phyloP scores from a whole-genome alignment of 2,329 filamentous ascomycete species.

The Diaporthe sp. region DNA sequence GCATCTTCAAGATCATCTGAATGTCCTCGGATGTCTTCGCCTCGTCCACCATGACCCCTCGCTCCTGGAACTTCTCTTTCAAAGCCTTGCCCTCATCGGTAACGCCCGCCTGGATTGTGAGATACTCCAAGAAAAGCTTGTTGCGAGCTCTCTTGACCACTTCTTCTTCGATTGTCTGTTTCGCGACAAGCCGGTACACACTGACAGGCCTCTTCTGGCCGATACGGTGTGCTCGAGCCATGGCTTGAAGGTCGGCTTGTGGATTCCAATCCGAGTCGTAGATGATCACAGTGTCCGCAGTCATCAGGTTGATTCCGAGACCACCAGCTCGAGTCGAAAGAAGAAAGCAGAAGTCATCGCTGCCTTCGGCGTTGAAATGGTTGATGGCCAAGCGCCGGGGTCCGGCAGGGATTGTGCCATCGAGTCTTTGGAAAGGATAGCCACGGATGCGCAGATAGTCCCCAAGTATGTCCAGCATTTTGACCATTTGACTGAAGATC shows the following conservation, averaged over 20 bases:
- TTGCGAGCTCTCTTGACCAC: constrained; percentile 96
- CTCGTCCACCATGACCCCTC: constrained; percentile 79
- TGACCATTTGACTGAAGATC: constrained; percentile 99
- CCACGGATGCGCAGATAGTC: constrained; percentile 94
- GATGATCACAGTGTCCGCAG: constrained; percentile 95
- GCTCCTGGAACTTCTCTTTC: constrained; percentile 81
- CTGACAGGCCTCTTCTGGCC: constrained; percentile 96
- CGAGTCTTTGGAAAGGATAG: constrained; percentile 95
- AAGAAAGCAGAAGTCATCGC: constrained; percentile 95
- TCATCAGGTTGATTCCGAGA: constrained; percentile 99
- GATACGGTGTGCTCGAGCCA: constrained; percentile 98
- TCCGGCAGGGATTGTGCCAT: constrained; percentile 92
- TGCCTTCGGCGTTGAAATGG: constrained; percentile 97
- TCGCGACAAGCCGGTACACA: constrained; percentile 95
- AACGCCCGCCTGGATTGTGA: constrained; percentile 96
- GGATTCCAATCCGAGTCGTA: constrained; percentile 99
- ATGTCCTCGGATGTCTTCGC: constrained; percentile 95
- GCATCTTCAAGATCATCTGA: constrained; percentile 94
- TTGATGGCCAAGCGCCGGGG: constrained; percentile 95
- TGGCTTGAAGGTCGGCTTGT: constrained; percentile 96
- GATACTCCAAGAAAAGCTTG: constrained; percentile 96
- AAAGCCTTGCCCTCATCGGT: constrained; percentile 92
- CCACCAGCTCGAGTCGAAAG: constrained; percentile 96
- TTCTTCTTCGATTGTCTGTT: constrained; percentile 98
- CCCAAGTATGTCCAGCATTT: constrained; percentile 95